phyloP scores from a whole-genome alignment of 2,329 filamentous ascomycete species.

The Monascus ruber region DNA sequence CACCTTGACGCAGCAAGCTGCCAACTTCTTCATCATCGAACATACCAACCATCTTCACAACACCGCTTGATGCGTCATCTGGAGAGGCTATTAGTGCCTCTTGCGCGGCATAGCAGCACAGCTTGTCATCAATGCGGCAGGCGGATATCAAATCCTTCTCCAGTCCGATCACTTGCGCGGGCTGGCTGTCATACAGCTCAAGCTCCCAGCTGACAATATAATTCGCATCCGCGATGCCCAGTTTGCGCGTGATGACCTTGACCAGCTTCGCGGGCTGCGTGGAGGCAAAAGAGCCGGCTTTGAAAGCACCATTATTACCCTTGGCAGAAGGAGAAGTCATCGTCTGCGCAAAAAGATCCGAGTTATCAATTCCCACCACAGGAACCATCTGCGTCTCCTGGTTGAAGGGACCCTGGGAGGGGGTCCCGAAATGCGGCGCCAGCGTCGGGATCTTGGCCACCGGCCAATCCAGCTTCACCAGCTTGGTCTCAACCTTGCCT shows the following conservation, averaged over 20 bases:
- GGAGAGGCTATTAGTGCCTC: constrained; percentile 65
- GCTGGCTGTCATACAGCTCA: constrained; percentile 84
- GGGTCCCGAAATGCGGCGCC: constrained; percentile 83
- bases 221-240: constrained; percentile 61
- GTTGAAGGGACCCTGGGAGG: constrained; percentile 57
- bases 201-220: constrained; percentile 92
- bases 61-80: constrained; percentile 39
- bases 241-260: constrained; percentile 64
- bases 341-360: constrained; percentile 37
- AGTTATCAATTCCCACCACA: constrained; percentile 78
- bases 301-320: constrained; percentile 28
- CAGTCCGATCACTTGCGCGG: constrained; percentile 70
- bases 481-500: constrained; percentile 65
- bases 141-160: constrained; percentile 92
- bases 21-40: constrained; percentile 98
- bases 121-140: constrained; percentile 91
- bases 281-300: constrained; percentile 58
- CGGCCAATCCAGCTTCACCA: constrained; percentile 90
- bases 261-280: constrained; percentile 81
- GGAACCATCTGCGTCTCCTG: constrained; percentile 88
- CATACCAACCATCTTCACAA: constrained; percentile 81
- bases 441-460: constrained; percentile 87
- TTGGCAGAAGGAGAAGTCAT: constrained; percentile 8
- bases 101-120: constrained; percentile 87
- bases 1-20: constrained; percentile 79